Evolutionary conservation across 2,329 filamentous ascomycete species (phyloP).

Genomic region (Sclerotinia spermophila): DNA sequence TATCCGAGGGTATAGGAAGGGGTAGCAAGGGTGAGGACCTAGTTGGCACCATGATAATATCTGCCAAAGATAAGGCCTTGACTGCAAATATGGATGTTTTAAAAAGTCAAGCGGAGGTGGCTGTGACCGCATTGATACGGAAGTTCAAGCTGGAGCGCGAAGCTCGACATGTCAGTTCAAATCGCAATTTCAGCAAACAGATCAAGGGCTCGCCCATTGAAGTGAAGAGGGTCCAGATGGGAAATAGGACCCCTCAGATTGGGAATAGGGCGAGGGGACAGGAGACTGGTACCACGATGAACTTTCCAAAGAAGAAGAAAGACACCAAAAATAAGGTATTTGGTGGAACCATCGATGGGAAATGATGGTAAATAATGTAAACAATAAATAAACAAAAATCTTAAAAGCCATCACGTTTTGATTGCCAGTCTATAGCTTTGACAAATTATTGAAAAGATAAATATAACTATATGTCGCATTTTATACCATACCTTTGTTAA

Average conservation of each 20-base stretch:
- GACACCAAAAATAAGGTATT: not conserved
- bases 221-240: not conserved
- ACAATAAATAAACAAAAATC: not conserved
- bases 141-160: not conserved
- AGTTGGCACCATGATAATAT: slow-evolving; percentile 40
- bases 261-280: not conserved
- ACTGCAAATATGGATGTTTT: slow-evolving; percentile 30
- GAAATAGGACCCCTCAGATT: too few species aligned
- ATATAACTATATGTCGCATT: not conserved
- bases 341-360: not conserved
- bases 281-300: not conserved
- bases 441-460: not conserved
- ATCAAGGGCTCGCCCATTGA: not conserved
- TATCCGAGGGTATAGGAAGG: slow-evolving; percentile 16
- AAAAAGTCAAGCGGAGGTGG: slow-evolving; percentile 30
- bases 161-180: not conserved
- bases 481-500: not conserved
- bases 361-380: not conserved
- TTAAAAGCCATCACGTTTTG: not conserved
- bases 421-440: not conserved
- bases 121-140: slow-evolving; percentile 17
- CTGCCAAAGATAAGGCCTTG: slow-evolving; percentile 26
- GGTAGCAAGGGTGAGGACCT: slow-evolving; percentile 36
- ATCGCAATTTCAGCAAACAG: not conserved
- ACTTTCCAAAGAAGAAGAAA: not conserved